Percentiles rank a stretch among this genome's conserved stretches.
phyloP scores from a whole-genome alignment of 176 grass and related monocot genomes.

The Aegilops bicornis region DNA sequence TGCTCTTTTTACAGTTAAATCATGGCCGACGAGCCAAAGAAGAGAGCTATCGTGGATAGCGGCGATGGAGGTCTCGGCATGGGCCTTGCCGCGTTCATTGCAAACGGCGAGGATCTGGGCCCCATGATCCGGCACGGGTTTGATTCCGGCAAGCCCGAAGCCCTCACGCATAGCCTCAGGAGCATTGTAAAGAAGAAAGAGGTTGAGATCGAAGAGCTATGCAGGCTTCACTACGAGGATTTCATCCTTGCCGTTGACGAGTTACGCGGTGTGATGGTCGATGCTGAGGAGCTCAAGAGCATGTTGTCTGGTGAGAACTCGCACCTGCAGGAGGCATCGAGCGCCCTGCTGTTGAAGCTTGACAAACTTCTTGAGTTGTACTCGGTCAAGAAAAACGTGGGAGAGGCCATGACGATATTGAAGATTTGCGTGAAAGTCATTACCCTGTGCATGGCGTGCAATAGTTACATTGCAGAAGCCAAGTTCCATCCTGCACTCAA shows the following conservation, averaged over 20 bases:
- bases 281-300: constrained; percentile 83
- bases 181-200: constrained; percentile 88
- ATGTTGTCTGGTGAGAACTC: constrained; percentile 53
- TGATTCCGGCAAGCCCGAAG: constrained; percentile 77
- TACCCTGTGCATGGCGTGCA: constrained; percentile 68
- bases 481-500: constrained; percentile 82
- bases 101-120: constrained; percentile 86
- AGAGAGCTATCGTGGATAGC: constrained; percentile 57
- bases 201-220: constrained; percentile 88
- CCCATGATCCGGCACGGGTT: constrained; percentile 77
- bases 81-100: constrained; percentile 58
- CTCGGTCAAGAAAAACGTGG: constrained; percentile 66
- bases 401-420: constrained; percentile 65
- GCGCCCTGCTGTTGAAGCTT: constrained; percentile 40
- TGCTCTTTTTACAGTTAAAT: constrained; percentile 36
- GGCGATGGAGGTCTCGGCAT: constrained; percentile 66
- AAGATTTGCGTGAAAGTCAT: constrained; percentile 67
- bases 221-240: constrained; percentile 84
- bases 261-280: constrained; percentile 69
- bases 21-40: constrained; percentile 70
- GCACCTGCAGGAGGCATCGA: constrained; percentile 47
- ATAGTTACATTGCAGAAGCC: constrained; percentile 51
- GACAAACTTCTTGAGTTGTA: constrained; percentile 67
- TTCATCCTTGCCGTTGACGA: constrained; percentile 94
- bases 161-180: constrained; percentile 66